phyloP scores from a whole-genome alignment of 1,284 basidiomycete species.

The Irpex sp. region DNA sequence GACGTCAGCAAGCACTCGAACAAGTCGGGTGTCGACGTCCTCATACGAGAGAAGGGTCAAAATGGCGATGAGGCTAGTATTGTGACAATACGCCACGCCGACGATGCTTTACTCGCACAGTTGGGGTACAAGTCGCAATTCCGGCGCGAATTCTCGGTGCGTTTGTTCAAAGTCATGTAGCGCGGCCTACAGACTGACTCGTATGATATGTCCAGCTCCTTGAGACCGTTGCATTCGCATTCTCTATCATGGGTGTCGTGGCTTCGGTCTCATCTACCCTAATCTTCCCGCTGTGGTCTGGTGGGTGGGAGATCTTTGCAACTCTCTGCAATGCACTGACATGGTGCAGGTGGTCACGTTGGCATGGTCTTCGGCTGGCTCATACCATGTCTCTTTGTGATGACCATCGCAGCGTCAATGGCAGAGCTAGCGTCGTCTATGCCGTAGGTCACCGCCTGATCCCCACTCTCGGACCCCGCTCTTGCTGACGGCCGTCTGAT shows the following conservation, averaged over 20 bases:
- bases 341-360: constrained; percentile 57
- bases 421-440: constrained; percentile 73
- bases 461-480: neutral
- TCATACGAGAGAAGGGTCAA: constrained; percentile 10
- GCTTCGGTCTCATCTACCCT: constrained; percentile 67
- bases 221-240: constrained; percentile 65
- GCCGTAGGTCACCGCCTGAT: constrained; percentile 48
- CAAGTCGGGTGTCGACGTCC: constrained; percentile 2
- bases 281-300: constrained; percentile 58
- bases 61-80: constrained; percentile 8
- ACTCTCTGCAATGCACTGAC: neutral
- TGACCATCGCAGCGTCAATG: constrained; percentile 63
- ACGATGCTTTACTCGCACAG: constrained; percentile 55
- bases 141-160: constrained; percentile 71
- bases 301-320: constrained; percentile 28
- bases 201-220: constrained; percentile 20
- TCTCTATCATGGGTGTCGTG: constrained; percentile 75
- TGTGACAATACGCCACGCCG: constrained; percentile 36
- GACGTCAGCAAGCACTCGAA: constrained; percentile 13
- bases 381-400: constrained; percentile 68
- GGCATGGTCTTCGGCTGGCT: constrained; percentile 80
- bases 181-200: neutral
- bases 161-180: constrained; percentile 15
- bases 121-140: constrained; percentile 77
- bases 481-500: neutral